Conservation (phyloP, 2,329 filamentous ascomycete genomes). For the Curvularia hawaiiensis region DNA sequence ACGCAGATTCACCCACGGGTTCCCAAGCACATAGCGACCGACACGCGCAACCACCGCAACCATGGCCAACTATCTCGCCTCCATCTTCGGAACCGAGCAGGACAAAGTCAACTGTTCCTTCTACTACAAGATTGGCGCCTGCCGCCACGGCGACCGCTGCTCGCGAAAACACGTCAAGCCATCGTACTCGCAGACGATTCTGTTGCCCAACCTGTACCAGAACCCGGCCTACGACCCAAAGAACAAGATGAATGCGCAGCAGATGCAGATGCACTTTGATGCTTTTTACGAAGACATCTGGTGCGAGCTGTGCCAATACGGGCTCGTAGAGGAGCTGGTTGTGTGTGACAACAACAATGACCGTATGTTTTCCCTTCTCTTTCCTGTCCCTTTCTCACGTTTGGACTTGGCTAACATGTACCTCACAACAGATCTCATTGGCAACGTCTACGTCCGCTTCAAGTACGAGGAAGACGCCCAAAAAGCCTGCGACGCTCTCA, state of each 20-base stretch:
- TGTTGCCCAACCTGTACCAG: constrained; percentile 98
- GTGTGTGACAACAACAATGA: constrained; percentile 99
- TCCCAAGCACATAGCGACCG: neutral
- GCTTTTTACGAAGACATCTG: constrained; percentile 99
- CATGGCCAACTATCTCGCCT: constrained; percentile 98
- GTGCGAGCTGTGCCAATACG: constrained; percentile 99
- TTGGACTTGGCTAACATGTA: neutral
- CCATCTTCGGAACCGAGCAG: constrained; percentile 99
- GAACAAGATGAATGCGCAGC: constrained; percentile 93
- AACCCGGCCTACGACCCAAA: constrained; percentile 97
- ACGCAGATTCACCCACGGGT: neutral
- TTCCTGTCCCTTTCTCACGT: neutral
- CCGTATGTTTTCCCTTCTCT: constrained; percentile 59
- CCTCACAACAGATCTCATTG: constrained; percentile 75
- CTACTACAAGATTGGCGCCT: constrained; percentile 99
- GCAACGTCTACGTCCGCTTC: constrained; percentile 99
- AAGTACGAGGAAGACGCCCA: constrained; percentile 99
- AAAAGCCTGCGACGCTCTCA: constrained; percentile 90
- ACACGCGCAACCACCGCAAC: constrained; percentile 21
- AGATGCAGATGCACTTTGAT: constrained; percentile 99
- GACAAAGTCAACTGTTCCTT: constrained; percentile 99
- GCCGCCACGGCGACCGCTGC: constrained; percentile 97
- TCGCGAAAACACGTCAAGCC: constrained; percentile 99
- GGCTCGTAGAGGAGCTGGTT: constrained; percentile 95
- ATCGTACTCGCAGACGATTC: constrained; percentile 95